Percentiles rank a stretch among this genome's conserved stretches.
These are phyloP conservation scores for Tilletia setariae DNA, from an alignment of 1,284 basidiomycete genomes.

Conservation along the genomic window DNA sequence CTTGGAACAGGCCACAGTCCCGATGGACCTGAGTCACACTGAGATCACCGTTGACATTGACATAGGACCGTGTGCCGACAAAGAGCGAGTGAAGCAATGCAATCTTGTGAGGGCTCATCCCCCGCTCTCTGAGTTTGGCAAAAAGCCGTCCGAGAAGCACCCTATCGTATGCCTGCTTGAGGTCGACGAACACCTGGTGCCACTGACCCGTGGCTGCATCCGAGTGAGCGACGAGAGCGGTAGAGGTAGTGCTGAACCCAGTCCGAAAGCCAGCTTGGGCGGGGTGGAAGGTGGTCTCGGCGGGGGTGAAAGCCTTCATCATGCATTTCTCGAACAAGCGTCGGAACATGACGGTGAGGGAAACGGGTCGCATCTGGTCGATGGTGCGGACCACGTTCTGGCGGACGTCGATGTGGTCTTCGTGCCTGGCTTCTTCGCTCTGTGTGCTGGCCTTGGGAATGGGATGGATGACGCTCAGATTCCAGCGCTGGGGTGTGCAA, in stretches of 20 bases:
- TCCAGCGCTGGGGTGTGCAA: not conserved
- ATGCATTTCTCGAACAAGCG: conserved; percentile 6
- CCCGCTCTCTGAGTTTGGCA: not conserved
- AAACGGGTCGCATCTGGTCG: not conserved
- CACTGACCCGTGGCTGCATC: not conserved
- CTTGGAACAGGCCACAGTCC: not conserved
- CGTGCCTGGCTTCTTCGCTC: not conserved
- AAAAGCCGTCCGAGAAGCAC: not conserved
- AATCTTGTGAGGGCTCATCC: not conserved
- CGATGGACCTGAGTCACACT: not conserved
- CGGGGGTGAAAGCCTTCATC: not conserved
- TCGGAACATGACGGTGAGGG: not conserved
- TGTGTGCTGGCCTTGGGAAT: not conserved
- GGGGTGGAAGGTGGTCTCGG: not conserved
- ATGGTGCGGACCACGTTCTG: not conserved
- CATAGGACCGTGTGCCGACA: not conserved
- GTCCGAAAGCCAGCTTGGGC: not conserved
- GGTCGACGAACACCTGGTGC: not conserved
- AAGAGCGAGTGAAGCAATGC: not conserved
- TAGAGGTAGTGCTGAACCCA: not conserved
- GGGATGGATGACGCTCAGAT: not conserved
- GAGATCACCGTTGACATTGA: not conserved
- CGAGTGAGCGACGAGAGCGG: not conserved
- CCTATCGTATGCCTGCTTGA: not conserved
- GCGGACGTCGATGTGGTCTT: too few species aligned